Evolutionary conservation across 1,284 basidiomycete genomes (phyloP), one percentile per base, ranked within the genome.

Genomic region (Microbotryum silenes-acaulis): DNA sequence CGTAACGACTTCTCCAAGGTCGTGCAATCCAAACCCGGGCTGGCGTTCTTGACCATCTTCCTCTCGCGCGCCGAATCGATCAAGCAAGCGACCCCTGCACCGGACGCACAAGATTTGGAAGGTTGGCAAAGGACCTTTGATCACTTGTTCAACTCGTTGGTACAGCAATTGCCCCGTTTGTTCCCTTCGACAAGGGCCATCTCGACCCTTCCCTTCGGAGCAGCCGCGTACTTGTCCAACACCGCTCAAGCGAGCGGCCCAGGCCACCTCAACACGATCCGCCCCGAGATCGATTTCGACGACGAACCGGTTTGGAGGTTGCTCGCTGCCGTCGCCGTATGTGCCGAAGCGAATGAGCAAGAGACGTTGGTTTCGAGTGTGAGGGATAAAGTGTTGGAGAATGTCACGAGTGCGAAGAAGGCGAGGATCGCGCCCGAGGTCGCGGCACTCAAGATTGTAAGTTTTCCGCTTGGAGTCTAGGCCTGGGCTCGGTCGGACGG

Each of bases 241-340:
- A 42, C 61, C 23, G 65, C 61, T 37, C 64, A 48, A 51, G 49
- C 56, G 29, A 51, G 42, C 23, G 65, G 58, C 20, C 66, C 65
- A 25, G 64, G 58, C 44, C 57, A 42, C 3, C 48, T 61, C 18
- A 57, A 67, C 51, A 58, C 68, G 31, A 16, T 71, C 52, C 50
- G 70, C 44, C 63, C 66, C 20, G 75, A 79, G 50, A 72, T 81
- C 27, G 89, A 93, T 75, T 80, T 84, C 52, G 83, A 88, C 61
- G 94, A 97, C 76, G 89, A 88, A 78, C 89, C 86, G 21, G 88
- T 90, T 21, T 96, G 90, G 91, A 87, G 89, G 75, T 89, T 94
- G 78, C 82, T 93, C 57, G 90, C 90, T 12, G 84, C 89, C 4
- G 79, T 98, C 54, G 92, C 93, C 3, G 81, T 96, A 54, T 89